Percentiles rank a stretch among this genome's conserved stretches.
Conservation (phyloP, 441 rosid genomes). For the Sinapis alba region DNA sequence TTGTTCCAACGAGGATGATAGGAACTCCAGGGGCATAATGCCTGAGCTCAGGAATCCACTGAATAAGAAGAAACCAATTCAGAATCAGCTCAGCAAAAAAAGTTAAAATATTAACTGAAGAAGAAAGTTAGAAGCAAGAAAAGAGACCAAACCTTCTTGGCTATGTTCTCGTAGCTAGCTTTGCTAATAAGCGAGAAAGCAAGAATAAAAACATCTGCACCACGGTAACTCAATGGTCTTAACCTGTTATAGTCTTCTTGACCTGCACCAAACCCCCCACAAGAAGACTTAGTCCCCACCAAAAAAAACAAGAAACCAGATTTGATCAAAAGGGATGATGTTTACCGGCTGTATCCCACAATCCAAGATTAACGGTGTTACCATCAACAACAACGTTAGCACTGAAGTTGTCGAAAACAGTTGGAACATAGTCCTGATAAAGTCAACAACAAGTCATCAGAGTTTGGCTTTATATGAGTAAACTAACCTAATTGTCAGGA, state of each 20-base stretch:
- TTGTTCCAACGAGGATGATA: slow-evolving; percentile 78
- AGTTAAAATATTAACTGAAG: neutral
- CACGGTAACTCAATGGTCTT: slow-evolving; percentile 76
- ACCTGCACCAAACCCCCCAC: slow-evolving; percentile 46
- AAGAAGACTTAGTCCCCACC: neutral
- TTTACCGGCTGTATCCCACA: slow-evolving; percentile 77
- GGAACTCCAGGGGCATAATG: slow-evolving; percentile 88
- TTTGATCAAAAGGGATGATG: neutral
- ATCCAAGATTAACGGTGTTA: slow-evolving; percentile 69
- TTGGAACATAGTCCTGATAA: slow-evolving; percentile 79
- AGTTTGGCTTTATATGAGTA: neutral
- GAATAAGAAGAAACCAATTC: slow-evolving; percentile 8
- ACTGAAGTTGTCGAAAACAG: slow-evolving; percentile 86
- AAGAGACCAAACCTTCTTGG: slow-evolving; percentile 63
- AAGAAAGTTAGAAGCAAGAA: neutral
- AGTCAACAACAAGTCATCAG: slow-evolving; percentile 11
- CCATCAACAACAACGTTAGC: slow-evolving; percentile 89
- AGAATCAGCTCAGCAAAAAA: neutral
- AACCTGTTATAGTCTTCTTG: slow-evolving; percentile 83
- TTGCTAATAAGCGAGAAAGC: slow-evolving; percentile 88
- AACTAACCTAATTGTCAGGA: neutral
- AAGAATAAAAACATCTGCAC: slow-evolving; percentile 84
- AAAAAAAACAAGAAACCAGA: slow-evolving; percentile 10
- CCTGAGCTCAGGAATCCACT: slow-evolving; percentile 90
- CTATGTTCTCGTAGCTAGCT: slow-evolving; percentile 84